A percentile compares a stretch with the other conserved stretches of the same genome.
Evolutionary conservation across 768 basidiomycete genomes (phyloP).

Genomic region (Lactarius trivialis): DNA sequence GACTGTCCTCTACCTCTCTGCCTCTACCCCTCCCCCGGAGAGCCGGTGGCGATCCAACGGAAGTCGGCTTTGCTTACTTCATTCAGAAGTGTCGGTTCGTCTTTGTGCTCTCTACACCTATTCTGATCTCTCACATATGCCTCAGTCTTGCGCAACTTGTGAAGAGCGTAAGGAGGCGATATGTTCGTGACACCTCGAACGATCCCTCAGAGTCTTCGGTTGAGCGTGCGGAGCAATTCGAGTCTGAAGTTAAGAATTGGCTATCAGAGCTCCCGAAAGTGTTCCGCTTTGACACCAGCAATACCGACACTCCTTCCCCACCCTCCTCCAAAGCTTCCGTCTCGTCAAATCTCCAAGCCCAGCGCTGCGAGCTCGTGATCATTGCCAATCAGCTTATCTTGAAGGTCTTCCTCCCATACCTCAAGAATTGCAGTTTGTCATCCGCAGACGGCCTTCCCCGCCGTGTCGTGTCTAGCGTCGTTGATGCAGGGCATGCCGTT

Average conservation of each 20-base stretch:
- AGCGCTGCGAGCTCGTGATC: slow-evolving; percentile 55
- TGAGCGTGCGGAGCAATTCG: slow-evolving; percentile 55
- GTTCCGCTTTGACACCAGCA: slow-evolving; percentile 40
- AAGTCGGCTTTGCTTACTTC: slow-evolving; percentile 42
- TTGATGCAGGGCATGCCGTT: slow-evolving; percentile 61
- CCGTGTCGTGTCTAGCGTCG: slow-evolving; percentile 50
- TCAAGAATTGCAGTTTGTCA: slow-evolving; percentile 31
- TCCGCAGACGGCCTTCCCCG: slow-evolving; percentile 34
- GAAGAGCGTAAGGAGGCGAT: slow-evolving; percentile 52
- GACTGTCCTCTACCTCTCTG: slow-evolving; percentile 38
- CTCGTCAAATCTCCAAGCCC: slow-evolving; percentile 39
- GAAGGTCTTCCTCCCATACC: slow-evolving; percentile 62
- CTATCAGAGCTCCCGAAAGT: slow-evolving; percentile 43
- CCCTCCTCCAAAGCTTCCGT: slow-evolving; percentile 21
- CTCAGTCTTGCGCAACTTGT: slow-evolving; percentile 54
- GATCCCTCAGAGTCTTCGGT: slow-evolving; percentile 39
- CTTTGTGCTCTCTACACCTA: slow-evolving; percentile 22
- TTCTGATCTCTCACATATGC: not conserved
- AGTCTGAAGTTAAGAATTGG: slow-evolving; percentile 51
- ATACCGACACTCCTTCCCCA: slow-evolving; percentile 25
- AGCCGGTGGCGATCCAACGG: slow-evolving; percentile 25
- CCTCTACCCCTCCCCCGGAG: slow-evolving; percentile 33
- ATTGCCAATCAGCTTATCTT: slow-evolving; percentile 55
- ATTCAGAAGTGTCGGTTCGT: slow-evolving; percentile 53
- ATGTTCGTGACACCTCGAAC: slow-evolving; percentile 34